Evolutionary conservation across 106 monocot genomes (phyloP).

Genomic region (Dioscorea alata): DNA sequence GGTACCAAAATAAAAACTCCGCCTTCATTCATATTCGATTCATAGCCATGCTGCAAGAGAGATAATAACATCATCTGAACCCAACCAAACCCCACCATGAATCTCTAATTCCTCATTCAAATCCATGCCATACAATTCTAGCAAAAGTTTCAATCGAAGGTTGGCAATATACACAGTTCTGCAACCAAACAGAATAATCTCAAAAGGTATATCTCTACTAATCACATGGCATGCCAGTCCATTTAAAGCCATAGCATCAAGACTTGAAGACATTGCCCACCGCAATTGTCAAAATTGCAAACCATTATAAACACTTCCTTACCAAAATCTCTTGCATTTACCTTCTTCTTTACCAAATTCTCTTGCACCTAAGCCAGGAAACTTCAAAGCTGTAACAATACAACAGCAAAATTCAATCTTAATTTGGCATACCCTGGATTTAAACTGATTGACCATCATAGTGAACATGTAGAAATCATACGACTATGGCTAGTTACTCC

Average conservation of each 20-base stretch:
- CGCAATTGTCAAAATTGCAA: conserved; percentile 4
- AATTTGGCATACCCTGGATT: conserved; percentile 13
- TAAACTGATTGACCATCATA: conserved; percentile 20
- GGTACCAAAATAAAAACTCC: too few relatives aligned
- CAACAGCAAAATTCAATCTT: conserved; percentile 18
- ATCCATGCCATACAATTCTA: neutral
- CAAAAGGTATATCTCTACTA: neutral
- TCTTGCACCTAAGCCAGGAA: conserved; percentile 25
- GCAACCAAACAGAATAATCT: neutral
- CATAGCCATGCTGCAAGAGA: too few relatives aligned
- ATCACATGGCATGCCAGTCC: neutral
- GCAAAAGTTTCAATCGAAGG: neutral
- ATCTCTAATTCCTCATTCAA: too few relatives aligned
- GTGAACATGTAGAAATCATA: conserved; percentile 4
- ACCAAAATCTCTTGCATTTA: neutral
- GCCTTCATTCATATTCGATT: too few relatives aligned
- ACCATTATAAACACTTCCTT: conserved; percentile 4
- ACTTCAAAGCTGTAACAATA: conserved; percentile 26
- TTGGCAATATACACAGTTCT: neutral
- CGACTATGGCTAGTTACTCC: too few relatives aligned
- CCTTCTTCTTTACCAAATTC: conserved; percentile 3
- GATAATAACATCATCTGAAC: too few relatives aligned
- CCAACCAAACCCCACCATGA: too few relatives aligned
- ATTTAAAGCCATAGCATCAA: neutral
- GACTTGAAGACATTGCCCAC: neutral